Conservation (phyloP, 2,329 filamentous ascomycete genomes). For the Ampelomyces quisqualis region DNA sequence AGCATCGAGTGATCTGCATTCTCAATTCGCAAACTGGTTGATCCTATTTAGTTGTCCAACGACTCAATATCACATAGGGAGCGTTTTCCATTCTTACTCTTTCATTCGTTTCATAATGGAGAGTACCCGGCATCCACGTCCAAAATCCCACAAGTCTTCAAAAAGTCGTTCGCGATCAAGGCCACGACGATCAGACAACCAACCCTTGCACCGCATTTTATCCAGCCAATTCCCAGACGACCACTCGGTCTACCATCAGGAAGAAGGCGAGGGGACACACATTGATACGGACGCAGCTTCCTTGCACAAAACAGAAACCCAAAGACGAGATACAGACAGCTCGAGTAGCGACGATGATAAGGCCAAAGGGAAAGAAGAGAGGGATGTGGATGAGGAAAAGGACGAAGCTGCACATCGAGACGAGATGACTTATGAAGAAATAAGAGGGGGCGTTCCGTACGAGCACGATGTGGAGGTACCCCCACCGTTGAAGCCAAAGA, state of each 20-base stretch:
- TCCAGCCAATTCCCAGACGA: constrained; percentile 39
- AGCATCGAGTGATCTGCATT: too few relatives aligned
- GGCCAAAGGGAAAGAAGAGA: constrained; percentile 10
- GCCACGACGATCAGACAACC: constrained; percentile 20
- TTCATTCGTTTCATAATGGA: background rate
- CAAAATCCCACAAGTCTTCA: constrained; percentile 2
- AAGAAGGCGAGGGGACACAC: constrained; percentile 30
- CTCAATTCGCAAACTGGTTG: too few relatives aligned
- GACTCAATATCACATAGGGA: too few relatives aligned
- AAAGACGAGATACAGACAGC: constrained; percentile 17
- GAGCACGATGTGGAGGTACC: constrained; percentile 36
- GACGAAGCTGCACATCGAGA: constrained; percentile 10
- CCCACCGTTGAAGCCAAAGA: constrained; percentile 28
- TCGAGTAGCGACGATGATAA: constrained; percentile 16
- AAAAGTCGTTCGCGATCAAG: constrained; percentile 28
- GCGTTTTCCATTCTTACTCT: background rate
- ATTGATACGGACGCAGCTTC: constrained; percentile 24
- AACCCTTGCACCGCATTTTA: constrained; percentile 27
- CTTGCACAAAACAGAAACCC: constrained; percentile 28
- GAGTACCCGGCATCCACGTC: background rate
- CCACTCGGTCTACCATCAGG: constrained; percentile 39
- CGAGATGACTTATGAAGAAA: constrained; percentile 28
- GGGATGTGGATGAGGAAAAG: constrained; percentile 9
- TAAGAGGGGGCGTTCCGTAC: constrained; percentile 29
- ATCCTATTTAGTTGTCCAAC: too few relatives aligned